Conservation (phyloP, 106 monocot genomes). For the Gastrodia elata region DNA sequence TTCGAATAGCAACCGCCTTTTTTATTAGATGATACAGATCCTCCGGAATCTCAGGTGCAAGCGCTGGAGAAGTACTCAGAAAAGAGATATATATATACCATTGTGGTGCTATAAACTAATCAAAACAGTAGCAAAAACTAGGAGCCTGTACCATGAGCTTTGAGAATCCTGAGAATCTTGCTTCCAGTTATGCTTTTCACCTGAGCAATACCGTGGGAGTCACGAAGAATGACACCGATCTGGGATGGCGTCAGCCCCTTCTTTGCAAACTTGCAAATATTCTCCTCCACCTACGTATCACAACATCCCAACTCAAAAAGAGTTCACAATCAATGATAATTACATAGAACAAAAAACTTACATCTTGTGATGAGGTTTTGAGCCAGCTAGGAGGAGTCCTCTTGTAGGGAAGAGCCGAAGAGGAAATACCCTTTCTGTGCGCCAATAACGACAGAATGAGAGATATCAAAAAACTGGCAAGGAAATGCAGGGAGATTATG, state of each 20-base stretch:
- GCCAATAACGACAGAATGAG: not conserved
- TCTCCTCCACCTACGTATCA: slow-evolving; percentile 48
- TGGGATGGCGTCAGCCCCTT: slow-evolving; percentile 74
- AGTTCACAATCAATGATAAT: not conserved
- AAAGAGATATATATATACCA: not conserved
- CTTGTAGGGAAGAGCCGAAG: slow-evolving; percentile 63
- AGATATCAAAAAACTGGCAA: not conserved
- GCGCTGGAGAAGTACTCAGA: slow-evolving; percentile 12
- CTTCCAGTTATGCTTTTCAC: slow-evolving; percentile 73
- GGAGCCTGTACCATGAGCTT: slow-evolving; percentile 48
- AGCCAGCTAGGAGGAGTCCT: slow-evolving; percentile 67
- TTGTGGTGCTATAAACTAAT: not conserved
- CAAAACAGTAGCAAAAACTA: not conserved
- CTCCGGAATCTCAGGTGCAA: slow-evolving; percentile 60
- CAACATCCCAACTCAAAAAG: not conserved
- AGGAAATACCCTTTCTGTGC: slow-evolving; percentile 55
- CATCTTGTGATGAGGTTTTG: slow-evolving; percentile 54
- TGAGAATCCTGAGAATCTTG: slow-evolving; percentile 79
- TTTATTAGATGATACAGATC: slow-evolving; percentile 53
- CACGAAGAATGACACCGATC: slow-evolving; percentile 81
- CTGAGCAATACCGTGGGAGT: slow-evolving; percentile 73
- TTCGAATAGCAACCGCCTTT: slow-evolving; percentile 53
- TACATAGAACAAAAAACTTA: slow-evolving; percentile 6
- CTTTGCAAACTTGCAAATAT: slow-evolving; percentile 74
- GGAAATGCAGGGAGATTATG: not conserved